Base-by-base conservation (phyloP, 495 filamentous ascomycete species). In the Aspergillus funiculosus region DNA sequence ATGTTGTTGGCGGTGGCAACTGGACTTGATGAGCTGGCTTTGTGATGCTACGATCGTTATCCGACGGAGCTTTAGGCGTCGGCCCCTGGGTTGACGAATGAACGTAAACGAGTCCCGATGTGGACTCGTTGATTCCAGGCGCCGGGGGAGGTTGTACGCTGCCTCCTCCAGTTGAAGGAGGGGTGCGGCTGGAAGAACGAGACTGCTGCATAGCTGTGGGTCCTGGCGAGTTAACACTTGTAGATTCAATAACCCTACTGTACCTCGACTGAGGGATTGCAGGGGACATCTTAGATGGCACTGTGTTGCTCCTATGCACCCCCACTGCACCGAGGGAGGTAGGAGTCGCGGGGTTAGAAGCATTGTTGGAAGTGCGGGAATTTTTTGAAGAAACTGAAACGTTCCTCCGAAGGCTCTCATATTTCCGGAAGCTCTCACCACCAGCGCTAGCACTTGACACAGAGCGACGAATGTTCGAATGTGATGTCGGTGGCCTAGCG, bases 281-380 rank as follows among this genome's bases (percentile, higher is more conserved):
- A 13, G 90, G 87, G 1, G 91, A 89, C 68, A 81, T 87, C 61
- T 94, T 92, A 2, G 89, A 91, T n/a, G 92, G 92, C 13, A 96
- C 67, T 6, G 92, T 98, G 64, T 97, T 98, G 66, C 90, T 96
- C 54, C 92, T 76, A 48, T 85, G 83, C 27, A 98, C 75, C 6
- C 88, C 88, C 49, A 78, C 72, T 5, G 68, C 69, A 32, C 67
- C 68, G 14, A 64, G 60, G 6, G 78, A 75, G 1, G 78, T 75
- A 6, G 87, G 85, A 35, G 83, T 88, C 7, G 74, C 77, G 3
- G 87, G 86, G 44, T 81, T 89, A 3, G 84, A 79, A 21, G 75
- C 71, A 45, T 73, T 82, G 54, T 81, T 82, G 3, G 85, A 88
- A 31, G 79, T 71, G 29, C 83, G 74, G 13, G 85, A 91, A 52